Conservation (phyloP, 148 eudicot genomes). For the Rhododendron henanense region DNA sequence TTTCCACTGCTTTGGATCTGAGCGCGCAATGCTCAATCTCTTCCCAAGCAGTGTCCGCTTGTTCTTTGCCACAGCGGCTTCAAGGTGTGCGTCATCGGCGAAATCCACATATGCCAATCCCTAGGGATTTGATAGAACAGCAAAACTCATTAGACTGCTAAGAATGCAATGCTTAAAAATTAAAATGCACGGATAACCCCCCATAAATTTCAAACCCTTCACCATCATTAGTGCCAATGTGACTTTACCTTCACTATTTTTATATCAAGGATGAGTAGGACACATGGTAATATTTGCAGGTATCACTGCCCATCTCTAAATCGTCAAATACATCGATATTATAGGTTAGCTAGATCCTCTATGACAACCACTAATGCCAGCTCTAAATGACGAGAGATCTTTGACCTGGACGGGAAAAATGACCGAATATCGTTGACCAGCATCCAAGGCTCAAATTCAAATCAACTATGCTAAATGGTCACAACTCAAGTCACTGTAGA, state of each 20-base stretch:
- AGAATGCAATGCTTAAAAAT: not conserved
- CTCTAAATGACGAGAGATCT: not conserved
- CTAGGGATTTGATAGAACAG: conserved; percentile 28
- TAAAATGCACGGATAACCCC: not conserved
- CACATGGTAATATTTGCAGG: not conserved
- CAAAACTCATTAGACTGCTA: not conserved
- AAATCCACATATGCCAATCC: conserved; percentile 99
- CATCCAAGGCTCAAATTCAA: not conserved
- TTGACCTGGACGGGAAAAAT: not conserved
- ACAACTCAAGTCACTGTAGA: not conserved
- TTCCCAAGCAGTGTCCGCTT: conserved; percentile 54
- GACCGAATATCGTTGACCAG: not conserved
- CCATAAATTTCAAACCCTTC: not conserved
- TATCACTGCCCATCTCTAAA: not conserved
- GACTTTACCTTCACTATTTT: not conserved
- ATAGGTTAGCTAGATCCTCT: not conserved
- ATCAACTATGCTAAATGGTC: not conserved
- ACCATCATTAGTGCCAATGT: not conserved
- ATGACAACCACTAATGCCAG: not conserved
- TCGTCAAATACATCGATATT: not conserved
- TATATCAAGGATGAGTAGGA: not conserved
- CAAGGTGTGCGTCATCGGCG: conserved; percentile 67
- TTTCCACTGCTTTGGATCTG: conserved; percentile 67
- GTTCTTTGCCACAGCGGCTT: conserved; percentile 77
- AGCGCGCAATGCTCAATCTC: conserved; percentile 67